phyloP scores from a whole-genome alignment of 129 eudicot species.

The Dittrichia graveolens region DNA sequence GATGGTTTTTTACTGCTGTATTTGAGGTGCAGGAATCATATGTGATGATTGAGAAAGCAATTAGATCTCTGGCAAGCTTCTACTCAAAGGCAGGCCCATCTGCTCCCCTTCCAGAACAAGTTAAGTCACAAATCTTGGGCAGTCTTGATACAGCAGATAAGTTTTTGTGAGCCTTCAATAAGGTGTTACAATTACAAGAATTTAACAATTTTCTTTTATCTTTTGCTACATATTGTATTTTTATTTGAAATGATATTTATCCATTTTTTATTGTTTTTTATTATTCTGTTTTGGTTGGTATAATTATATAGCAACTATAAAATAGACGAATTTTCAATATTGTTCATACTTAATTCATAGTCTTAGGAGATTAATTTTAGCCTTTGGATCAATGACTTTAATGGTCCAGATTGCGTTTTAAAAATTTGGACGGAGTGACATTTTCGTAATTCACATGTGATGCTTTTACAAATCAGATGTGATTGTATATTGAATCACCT shows the following conservation, averaged over 20 bases:
- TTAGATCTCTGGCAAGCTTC: conserved; percentile 79
- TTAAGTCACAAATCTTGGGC: conserved; percentile 61
- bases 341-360: too few relatives aligned
- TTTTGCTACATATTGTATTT: background rate
- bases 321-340: too few relatives aligned
- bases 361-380: too few relatives aligned
- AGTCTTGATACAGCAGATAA: conserved; percentile 68
- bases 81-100: conserved; percentile 98
- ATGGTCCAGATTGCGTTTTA: too few relatives aligned
- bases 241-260: conserved; percentile 1
- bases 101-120: conserved; percentile 71
- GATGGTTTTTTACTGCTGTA: background rate
- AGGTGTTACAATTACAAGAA: conserved; percentile 14
- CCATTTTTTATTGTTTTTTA: too few relatives aligned
- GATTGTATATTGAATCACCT: too few relatives aligned
- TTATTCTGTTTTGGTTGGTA: too few relatives aligned
- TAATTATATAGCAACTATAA: too few relatives aligned
- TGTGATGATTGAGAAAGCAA: conserved; percentile 73
- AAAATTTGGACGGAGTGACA: too few relatives aligned
- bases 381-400: too few relatives aligned
- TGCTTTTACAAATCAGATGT: too few relatives aligned
- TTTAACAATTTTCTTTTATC: background rate
- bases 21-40: conserved; percentile 75
- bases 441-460: too few relatives aligned
- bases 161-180: conserved; percentile 39